Base-by-base conservation (phyloP, 1,284 basidiomycete species). In the Austroboletus novae-zelandiae region DNA sequence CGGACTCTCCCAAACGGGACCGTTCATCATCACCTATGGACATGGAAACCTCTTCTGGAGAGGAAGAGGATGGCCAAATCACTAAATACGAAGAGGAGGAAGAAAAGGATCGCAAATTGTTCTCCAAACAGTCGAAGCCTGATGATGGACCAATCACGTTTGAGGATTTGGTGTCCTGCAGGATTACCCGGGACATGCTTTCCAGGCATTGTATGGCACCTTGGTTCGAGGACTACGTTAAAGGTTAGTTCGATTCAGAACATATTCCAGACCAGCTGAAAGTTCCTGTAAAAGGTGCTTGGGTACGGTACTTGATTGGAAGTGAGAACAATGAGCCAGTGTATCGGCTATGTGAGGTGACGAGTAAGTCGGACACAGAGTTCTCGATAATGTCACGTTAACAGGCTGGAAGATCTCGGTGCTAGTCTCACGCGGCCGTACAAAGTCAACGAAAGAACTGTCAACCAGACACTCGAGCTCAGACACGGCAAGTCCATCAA, bases 321-420 rank as follows among this genome's bases (percentile, higher is more conserved):
- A 58, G 72, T 4, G 76, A 80, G 45, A 69, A 73, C 7, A 76
- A 77, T 7, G 64, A 76, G 51, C 75, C 78, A n/a, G 79, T 89
- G 32, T 97, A 97, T 69, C 82, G 93, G 42, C 77, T 94, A 48
- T 93, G 92, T 65, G 83, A 91, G 67, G 76, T 97, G 36, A 65
- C 69, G 17, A 78, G 92, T 92, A 56, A 60, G 86, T 76, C 30
- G 42, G 39, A n/a, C 48, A 44, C 32, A 32, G 40, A 18, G 37
- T 27, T 48, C n/a, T 39, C 40, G 25, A 11, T 18, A 17, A 27
- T 43, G 20, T 25, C 29, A 46, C 15, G 37, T 58, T 53, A 51
- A 57, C 43, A 45, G 55, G 49, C 15, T 37, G 40, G 44, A 50
- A 47, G 56, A 55, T 50, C 70, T 89, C 30, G 68, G 73, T 32